A percentile compares a stretch with the other conserved stretches of the same genome.
Conservation (phyloP, 2,329 filamentous ascomycete genomes). For the Biscogniauxia mediterranea region DNA sequence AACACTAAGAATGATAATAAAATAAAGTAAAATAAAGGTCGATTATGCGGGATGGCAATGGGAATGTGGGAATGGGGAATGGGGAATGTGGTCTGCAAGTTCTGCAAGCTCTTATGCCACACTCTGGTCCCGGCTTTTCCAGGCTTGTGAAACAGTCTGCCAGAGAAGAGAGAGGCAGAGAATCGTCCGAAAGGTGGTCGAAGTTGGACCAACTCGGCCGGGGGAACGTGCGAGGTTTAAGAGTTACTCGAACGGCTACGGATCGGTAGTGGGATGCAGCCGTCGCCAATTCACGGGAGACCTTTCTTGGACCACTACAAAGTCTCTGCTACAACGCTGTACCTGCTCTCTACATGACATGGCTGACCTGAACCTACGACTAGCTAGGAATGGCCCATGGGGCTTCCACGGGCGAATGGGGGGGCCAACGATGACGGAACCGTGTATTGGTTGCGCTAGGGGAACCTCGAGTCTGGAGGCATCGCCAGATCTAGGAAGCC, state of each 20-base stretch:
- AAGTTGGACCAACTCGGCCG: constrained; percentile 15
- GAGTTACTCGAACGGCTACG: constrained; percentile 14
- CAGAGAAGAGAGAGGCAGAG: neutral
- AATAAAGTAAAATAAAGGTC: constrained; percentile 1
- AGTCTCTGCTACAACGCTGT: constrained; percentile 20
- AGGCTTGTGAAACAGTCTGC: neutral
- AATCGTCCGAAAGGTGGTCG: constrained; percentile 9
- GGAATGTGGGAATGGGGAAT: neutral
- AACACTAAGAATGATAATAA: constrained; percentile 3
- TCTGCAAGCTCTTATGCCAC: neutral
- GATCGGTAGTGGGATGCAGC: constrained; percentile 6
- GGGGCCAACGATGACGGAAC: constrained; percentile 23
- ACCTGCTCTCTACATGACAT: constrained; percentile 7
- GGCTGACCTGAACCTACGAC: constrained; percentile 22
- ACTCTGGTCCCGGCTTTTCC: neutral
- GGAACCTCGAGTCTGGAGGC: constrained; percentile 12
- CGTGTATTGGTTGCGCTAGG: constrained; percentile 18
- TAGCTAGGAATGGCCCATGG: constrained; percentile 16
- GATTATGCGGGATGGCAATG: neutral
- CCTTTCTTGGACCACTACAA: constrained; percentile 7
- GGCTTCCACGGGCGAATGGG: constrained; percentile 22
- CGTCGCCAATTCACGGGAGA: neutral
- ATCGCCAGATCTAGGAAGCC: constrained; percentile 19
- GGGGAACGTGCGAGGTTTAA: constrained; percentile 25
- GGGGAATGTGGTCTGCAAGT: neutral